phyloP scores from a whole-genome alignment of 2,329 filamentous ascomycete species.

The Exophiala aquamarina region DNA sequence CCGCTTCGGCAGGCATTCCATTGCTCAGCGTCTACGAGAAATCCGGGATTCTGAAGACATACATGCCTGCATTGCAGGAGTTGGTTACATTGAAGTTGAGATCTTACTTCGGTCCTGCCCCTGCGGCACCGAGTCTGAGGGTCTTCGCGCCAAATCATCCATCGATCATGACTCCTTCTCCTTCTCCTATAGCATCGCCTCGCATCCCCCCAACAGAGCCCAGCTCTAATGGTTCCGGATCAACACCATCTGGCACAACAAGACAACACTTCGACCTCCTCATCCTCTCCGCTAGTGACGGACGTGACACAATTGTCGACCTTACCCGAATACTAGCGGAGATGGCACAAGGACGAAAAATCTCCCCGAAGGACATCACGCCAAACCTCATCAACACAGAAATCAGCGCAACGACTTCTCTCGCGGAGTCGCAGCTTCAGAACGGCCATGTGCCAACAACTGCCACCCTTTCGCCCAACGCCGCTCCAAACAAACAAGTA shows the following conservation, averaged over 20 bases:
- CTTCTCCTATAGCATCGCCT: slow-evolving; percentile 15
- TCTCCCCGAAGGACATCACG: slow-evolving; percentile 78
- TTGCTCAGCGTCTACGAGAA: slow-evolving; percentile 89
- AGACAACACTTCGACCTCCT: slow-evolving; percentile 59
- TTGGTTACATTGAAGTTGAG: slow-evolving; percentile 76
- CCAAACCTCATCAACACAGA: slow-evolving; percentile 86
- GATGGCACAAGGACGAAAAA: slow-evolving; percentile 88
- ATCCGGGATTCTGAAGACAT: slow-evolving; percentile 82
- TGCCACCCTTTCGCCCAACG: not conserved
- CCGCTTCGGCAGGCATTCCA: slow-evolving; percentile 82
- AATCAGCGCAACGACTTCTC: slow-evolving; percentile 58
- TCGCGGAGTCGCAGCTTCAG: slow-evolving; percentile 11
- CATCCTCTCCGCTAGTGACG: slow-evolving; percentile 83
- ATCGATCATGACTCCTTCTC: slow-evolving; percentile 11
- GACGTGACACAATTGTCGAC: slow-evolving; percentile 90
- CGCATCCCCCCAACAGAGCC: slow-evolving; percentile 3
- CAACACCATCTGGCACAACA: slow-evolving; percentile 16
- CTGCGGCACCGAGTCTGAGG: slow-evolving; percentile 67
- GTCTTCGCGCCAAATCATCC: slow-evolving; percentile 68
- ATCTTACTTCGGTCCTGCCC: slow-evolving; percentile 76
- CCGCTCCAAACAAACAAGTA: slow-evolving; percentile 17
- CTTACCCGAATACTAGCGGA: slow-evolving; percentile 90
- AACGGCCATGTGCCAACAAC: not conserved
- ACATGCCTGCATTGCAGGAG: slow-evolving; percentile 80
- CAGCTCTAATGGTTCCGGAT: slow-evolving; percentile 9